Evolutionary conservation across 306 rosid genomes (phyloP).

Genomic region (Inga laurina): DNA sequence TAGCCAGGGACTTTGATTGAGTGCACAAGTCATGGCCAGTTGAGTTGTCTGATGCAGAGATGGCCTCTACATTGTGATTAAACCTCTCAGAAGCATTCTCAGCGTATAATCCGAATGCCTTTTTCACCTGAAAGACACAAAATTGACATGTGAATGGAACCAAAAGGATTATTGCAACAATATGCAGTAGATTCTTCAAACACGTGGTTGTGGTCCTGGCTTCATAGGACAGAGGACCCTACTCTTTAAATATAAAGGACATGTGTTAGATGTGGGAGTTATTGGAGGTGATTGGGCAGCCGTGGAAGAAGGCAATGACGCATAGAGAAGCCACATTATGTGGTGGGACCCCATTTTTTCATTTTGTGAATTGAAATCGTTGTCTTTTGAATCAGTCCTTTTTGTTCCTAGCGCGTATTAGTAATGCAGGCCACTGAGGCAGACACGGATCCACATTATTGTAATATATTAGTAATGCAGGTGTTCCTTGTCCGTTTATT

Average conservation of each 20-base stretch:
- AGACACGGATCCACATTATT: neutral
- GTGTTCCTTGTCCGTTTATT: no score
- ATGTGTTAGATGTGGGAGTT: neutral
- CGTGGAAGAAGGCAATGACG: neutral
- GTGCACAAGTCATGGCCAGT: slow-evolving; percentile 36
- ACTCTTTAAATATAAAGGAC: neutral
- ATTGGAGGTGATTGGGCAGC: neutral
- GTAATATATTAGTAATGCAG: no score
- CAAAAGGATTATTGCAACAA: neutral
- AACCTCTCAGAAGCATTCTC: slow-evolving; percentile 60
- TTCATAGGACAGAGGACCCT: neutral
- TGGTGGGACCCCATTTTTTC: neutral
- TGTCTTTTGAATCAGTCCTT: neutral
- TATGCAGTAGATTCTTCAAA: neutral
- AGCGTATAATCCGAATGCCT: slow-evolving; percentile 41
- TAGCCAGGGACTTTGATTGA: slow-evolving; percentile 53
- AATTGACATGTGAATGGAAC: neutral
- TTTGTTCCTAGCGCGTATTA: neutral
- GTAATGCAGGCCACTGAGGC: neutral
- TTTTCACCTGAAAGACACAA: slow-evolving; percentile 50
- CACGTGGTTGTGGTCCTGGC: neutral
- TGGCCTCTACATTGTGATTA: slow-evolving; percentile 44
- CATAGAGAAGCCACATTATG: neutral
- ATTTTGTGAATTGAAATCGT: neutral
- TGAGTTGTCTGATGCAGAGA: slow-evolving; percentile 44